These are phyloP conservation scores for Thelonectria discophora DNA, from an alignment of 2,329 filamentous ascomycete genomes.

Conservation along the genomic window DNA sequence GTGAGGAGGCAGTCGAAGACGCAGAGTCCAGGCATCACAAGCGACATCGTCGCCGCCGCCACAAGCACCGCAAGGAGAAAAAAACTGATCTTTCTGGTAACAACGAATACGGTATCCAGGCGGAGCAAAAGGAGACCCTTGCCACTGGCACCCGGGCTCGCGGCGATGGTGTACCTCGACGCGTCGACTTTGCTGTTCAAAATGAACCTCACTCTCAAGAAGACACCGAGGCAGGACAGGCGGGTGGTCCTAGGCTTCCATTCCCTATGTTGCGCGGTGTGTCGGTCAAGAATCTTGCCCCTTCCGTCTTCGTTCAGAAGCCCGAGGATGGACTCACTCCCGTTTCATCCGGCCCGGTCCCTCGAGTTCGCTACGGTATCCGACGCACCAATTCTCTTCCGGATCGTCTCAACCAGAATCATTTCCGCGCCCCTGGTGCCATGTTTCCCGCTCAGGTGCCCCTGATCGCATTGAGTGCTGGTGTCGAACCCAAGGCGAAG, in stretches of 20 bases:
- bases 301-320: conserved; percentile 71
- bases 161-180: conserved; percentile 56
- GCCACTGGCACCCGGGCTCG: conserved; percentile 29
- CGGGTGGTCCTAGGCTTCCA: conserved; percentile 48
- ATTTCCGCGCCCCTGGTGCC: conserved; percentile 58
- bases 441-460: conserved; percentile 60
- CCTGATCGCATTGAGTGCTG: conserved; percentile 46
- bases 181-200: conserved; percentile 66
- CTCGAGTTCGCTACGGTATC: conserved; percentile 69
- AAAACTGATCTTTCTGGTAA: conserved; percentile 51
- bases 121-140: conserved; percentile 46
- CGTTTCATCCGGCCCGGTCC: conserved; percentile 56
- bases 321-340: conserved; percentile 42
- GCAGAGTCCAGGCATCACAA: conserved; percentile 51
- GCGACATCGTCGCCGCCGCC: conserved; percentile 48
- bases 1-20: conserved; percentile 58
- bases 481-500: conserved; percentile 35
- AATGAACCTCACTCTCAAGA: conserved; percentile 41
- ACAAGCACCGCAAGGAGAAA: conserved; percentile 53
- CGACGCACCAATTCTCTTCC: conserved; percentile 79
- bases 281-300: conserved; percentile 73
- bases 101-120: conserved; percentile 37
- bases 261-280: conserved; percentile 67
- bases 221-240: conserved; percentile 35
- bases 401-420: conserved; percentile 66